A percentile compares a stretch with the other conserved stretches of the same genome.
Evolutionary conservation across 2,329 filamentous ascomycete species (phyloP).

Genomic region (Trichoderma breve): DNA sequence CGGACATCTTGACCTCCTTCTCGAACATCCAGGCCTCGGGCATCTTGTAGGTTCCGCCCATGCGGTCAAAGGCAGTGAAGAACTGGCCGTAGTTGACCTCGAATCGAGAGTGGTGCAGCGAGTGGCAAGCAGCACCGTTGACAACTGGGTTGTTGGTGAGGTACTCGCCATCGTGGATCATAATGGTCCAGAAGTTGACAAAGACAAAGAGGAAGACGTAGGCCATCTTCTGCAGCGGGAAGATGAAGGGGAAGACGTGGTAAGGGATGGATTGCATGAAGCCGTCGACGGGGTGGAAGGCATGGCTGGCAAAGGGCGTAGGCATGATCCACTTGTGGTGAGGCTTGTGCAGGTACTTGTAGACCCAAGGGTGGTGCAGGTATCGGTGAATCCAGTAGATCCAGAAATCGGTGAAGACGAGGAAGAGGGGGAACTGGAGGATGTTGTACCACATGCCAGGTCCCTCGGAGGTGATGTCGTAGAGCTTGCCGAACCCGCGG

Average conservation of each 20-base stretch:
- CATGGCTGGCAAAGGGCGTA: constrained; percentile 86
- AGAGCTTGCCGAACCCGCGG: constrained; percentile 80
- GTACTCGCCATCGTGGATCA: constrained; percentile 96
- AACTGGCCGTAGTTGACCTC: constrained; percentile 86
- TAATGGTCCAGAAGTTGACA: constrained; percentile 95
- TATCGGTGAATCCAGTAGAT: constrained; percentile 92
- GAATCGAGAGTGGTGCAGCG: constrained; percentile 62
- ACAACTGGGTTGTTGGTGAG: constrained; percentile 85
- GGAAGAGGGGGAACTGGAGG: constrained; percentile 82
- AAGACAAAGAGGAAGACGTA: constrained; percentile 85
- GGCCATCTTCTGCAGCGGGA: constrained; percentile 87
- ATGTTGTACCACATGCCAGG: constrained; percentile 76
- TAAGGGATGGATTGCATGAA: constrained; percentile 87
- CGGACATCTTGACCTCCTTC: constrained; percentile 80
- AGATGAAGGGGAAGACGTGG: constrained; percentile 88
- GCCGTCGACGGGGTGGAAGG: constrained; percentile 92
- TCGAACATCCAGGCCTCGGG: constrained; percentile 86
- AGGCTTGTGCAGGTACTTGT: constrained; percentile 91
- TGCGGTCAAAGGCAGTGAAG: constrained; percentile 85
- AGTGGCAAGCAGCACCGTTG: constrained; percentile 92
- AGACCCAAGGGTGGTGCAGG: constrained; percentile 72
- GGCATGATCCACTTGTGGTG: constrained; percentile 99
- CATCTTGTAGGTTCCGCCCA: constrained; percentile 82
- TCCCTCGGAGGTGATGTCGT: constrained; percentile 73
- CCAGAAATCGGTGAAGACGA: constrained; percentile 82